A percentile compares a stretch with the other conserved stretches of the same genome.
phyloP scores from a whole-genome alignment of 163 green algal species.

The Chlamydomonas reinhardtii region DNA sequence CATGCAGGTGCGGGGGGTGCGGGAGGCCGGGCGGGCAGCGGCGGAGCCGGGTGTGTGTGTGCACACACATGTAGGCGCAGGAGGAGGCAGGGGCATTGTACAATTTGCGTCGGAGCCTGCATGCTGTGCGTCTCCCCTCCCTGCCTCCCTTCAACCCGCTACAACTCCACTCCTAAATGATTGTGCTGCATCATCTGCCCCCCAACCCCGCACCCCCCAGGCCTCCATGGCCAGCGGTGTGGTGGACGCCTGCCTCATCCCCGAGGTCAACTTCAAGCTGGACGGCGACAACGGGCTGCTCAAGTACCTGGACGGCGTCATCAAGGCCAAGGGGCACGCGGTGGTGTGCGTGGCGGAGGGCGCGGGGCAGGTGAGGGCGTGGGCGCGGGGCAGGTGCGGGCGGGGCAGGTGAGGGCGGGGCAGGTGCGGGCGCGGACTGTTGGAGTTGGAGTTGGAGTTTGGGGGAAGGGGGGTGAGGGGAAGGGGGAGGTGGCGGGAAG shows the following conservation, averaged over 20 bases:
- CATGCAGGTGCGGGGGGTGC: constrained; percentile 79
- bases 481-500: too few species aligned
- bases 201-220: not conserved
- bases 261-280: constrained; percentile 93
- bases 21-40: not conserved
- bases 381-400: not conserved
- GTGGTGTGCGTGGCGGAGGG: constrained; percentile 96
- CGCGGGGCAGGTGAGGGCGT: constrained; percentile 85
- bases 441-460: too few species aligned
- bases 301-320: constrained; percentile 82
- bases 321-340: constrained; percentile 87
- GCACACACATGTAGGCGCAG: too few species aligned
- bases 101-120: too few species aligned
- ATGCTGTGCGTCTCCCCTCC: too few species aligned
- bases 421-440: too few species aligned
- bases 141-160: too few species aligned
- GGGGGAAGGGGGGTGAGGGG: too few species aligned
- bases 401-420: not conserved
- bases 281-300: constrained; percentile 85
- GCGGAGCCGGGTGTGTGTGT: too few species aligned
- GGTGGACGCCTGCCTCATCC: constrained; percentile 96
- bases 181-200: too few species aligned
- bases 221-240: constrained; percentile 91
- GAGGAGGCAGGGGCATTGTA: too few species aligned
- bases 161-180: too few species aligned